Percentiles rank a stretch among this genome's conserved stretches.
Conservation (phyloP, 1,284 basidiomycete genomes). For the Fomitiporia mediterranea region DNA sequence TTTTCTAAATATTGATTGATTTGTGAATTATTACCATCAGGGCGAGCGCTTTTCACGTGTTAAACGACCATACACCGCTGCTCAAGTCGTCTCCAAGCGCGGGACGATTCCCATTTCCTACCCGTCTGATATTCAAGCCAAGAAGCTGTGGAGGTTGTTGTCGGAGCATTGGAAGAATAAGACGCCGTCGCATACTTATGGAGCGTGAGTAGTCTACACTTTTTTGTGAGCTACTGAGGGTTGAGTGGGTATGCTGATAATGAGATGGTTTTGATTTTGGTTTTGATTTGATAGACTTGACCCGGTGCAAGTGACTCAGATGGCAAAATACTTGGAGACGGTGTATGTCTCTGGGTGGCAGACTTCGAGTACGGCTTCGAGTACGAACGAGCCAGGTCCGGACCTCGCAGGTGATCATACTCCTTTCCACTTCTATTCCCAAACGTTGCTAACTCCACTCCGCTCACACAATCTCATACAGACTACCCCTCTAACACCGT, state of each 20-base stretch:
- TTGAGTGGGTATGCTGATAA: too few species aligned
- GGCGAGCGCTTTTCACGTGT: conserved; percentile 81
- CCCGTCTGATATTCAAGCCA: conserved; percentile 79
- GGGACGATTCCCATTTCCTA: conserved; percentile 86
- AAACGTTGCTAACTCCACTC: background rate
- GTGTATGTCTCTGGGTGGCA: conserved; percentile 99
- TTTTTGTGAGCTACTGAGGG: too few species aligned
- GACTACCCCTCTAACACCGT: conserved; percentile 95
- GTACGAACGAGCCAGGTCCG: conserved; percentile 93
- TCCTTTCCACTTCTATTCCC: background rate
- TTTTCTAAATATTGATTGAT: conserved; percentile 2
- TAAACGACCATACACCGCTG: conserved; percentile 88
- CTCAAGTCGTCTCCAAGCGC: conserved; percentile 90
- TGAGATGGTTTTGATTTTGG: background rate
- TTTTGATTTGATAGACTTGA: conserved; percentile 62
- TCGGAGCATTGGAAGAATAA: conserved; percentile 62
- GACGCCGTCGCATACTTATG: conserved; percentile 91
- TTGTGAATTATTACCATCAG: conserved; percentile 41
- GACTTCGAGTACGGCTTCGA: conserved; percentile 87
- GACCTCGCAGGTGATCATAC: conserved; percentile 90
- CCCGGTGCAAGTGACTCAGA: conserved; percentile 96
- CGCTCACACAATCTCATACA: too few species aligned
- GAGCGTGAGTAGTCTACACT: conserved; percentile 69
- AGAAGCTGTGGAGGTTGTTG: conserved; percentile 82
- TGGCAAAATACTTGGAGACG: conserved; percentile 98